Conservation (phyloP, 2,329 filamentous ascomycete species). For the Colletotrichum kahawae region DNA sequence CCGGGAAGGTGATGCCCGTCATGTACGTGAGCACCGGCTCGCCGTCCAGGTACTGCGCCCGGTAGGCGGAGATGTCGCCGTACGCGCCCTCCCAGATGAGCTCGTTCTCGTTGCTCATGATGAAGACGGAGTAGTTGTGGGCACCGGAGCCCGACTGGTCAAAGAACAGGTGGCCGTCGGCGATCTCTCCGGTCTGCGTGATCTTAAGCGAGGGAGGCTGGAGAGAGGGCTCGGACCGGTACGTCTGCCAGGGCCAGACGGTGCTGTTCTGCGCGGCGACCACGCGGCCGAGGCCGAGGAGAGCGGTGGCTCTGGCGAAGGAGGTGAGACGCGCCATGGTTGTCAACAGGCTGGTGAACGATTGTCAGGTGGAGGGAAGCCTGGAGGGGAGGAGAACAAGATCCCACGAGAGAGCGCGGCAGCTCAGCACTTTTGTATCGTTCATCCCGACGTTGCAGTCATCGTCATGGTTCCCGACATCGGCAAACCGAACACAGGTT, state of each 20-base stretch:
- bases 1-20: slow-evolving; percentile 28
- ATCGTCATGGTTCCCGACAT: neutral
- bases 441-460: neutral
- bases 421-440: neutral
- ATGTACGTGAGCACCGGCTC: slow-evolving; percentile 34
- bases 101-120: slow-evolving; percentile 32
- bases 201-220: slow-evolving; percentile 3
- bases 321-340: neutral
- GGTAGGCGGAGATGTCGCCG: slow-evolving; percentile 28
- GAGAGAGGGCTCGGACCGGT: slow-evolving; percentile 4
- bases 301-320: neutral
- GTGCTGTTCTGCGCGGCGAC: neutral
- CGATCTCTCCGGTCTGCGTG: slow-evolving; percentile 17
- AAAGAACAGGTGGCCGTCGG: slow-evolving; percentile 32
- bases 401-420: neutral
- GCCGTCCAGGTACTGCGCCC: slow-evolving; percentile 32
- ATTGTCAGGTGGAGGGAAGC: neutral
- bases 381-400: neutral
- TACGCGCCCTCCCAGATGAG: slow-evolving; percentile 30
- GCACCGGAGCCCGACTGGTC: slow-evolving; percentile 22
- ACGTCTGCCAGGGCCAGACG: slow-evolving; percentile 8
- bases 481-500: neutral
- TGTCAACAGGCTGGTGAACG: neutral
- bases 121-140: slow-evolving; percentile 20
- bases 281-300: neutral